A percentile compares a stretch with the other conserved stretches of the same genome.
These are phyloP conservation scores for Prinsepia uniflora DNA, from an alignment of 306 rosid genomes.

Conservation along the genomic window DNA sequence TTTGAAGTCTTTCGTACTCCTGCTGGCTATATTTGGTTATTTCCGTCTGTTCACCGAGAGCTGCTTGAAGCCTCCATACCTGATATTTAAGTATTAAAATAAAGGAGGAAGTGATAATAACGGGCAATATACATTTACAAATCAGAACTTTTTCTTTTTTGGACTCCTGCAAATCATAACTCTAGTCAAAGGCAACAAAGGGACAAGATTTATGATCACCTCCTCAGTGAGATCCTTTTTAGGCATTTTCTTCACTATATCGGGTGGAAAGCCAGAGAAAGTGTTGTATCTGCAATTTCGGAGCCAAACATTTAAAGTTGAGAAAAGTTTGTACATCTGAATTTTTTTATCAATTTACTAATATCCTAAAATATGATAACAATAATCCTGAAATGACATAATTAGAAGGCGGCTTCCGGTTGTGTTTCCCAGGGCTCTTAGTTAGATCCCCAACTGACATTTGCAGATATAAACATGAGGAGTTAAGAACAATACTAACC, in stretches of 20 bases:
- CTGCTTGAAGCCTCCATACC: constrained; percentile 99
- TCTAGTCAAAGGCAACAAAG: constrained; percentile 1
- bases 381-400: background rate
- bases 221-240: constrained; percentile 98
- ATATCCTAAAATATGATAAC: background rate
- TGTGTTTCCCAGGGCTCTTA: background rate
- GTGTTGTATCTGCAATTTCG: constrained; percentile 75
- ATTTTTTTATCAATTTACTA: constrained; percentile 4
- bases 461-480: background rate
- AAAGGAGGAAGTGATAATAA: background rate
- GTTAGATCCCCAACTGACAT: background rate
- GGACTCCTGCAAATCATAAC: background rate
- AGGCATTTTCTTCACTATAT: constrained; percentile 98
- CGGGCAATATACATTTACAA: background rate
- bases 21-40: constrained; percentile 87
- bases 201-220: constrained; percentile 40
- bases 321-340: constrained; percentile 13
- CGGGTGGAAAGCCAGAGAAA: constrained; percentile 93
- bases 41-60: constrained; percentile 94
- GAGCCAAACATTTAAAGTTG: constrained; percentile 31
- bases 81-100: constrained; percentile 21
- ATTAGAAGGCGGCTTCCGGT: background rate
- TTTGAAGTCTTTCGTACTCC: constrained; percentile 91
- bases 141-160: background rate
- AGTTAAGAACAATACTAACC: constrained; percentile 31